Evolutionary conservation across 2,329 filamentous ascomycete species (phyloP), one percentile per base, ranked within the genome.

Genomic region (Claviceps cyperi): DNA sequence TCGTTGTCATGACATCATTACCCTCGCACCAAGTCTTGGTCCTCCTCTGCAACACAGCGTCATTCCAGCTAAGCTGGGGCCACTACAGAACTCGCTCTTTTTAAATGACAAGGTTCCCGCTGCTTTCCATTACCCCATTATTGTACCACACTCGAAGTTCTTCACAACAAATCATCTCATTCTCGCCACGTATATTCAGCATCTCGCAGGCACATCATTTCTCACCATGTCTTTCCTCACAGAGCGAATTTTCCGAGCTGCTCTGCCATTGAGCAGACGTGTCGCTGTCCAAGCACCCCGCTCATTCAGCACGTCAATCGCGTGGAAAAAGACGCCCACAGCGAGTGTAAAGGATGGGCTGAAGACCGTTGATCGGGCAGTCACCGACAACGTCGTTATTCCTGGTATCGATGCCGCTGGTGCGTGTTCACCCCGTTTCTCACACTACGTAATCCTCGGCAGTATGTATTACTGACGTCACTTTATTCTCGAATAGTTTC

Each of bases 311-410:
- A 74, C 73, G 13, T 69, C 67, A 47, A 54, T 69, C 9, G 61
- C 63, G 2, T 56, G 64, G 8, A 68, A 68, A 45, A 80, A 78
- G 66, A 67, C 70, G 9, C 66, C 72, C 2, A 66, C 73, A 48
- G 76, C 81, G 51, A 56, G 70, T 0, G 73, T 76, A 57, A 83
- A 81, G 64, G 78, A 83, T 53, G 71, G 72, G 3, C 63, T 77
- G 51, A 80, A 82, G 65, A 67, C 65, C 5, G 76, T 81, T 5
- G 77, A 83, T 66, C 71, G 77, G 32, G 71, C 67, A 47, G 76
- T 83, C 41, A 74, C 75, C 52, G 74, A 80, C 60, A 81, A 79
- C 60, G 60, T 83, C 17, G 75, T 81, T 28, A 75, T 82, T 22
- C 77, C 78, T 39, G 78, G 77, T 15, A 79, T 84, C 60, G 70